A percentile compares a stretch with the other conserved stretches of the same genome.
phyloP scores from a whole-genome alignment of 208 protist genomes.

The Lotmaria passim region DNA sequence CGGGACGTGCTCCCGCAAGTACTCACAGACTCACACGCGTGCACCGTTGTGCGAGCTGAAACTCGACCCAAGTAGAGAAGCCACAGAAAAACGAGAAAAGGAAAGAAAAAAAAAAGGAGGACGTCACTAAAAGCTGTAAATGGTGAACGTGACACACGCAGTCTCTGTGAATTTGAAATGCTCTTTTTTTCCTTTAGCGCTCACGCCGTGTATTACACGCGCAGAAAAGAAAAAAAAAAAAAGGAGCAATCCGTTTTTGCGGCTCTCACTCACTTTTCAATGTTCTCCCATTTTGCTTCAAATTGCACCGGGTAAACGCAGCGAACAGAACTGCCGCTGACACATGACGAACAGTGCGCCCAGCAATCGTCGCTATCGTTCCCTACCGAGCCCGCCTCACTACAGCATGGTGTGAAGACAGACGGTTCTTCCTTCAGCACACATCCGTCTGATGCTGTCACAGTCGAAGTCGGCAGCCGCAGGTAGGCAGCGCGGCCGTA shows the following conservation, averaged over 20 bases:
- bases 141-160: too few relatives aligned
- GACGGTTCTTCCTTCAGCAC: slow-evolving; percentile 6
- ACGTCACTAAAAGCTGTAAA: too few relatives aligned
- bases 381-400: neutral
- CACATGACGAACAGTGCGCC: slow-evolving; percentile 1
- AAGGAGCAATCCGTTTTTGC: too few relatives aligned
- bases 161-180: too few relatives aligned
- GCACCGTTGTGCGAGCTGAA: too few relatives aligned
- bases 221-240: too few relatives aligned
- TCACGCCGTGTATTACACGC: too few relatives aligned
- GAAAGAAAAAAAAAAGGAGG: neutral
- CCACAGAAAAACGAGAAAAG: neutral
- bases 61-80: neutral
- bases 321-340: neutral
- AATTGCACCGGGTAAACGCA: neutral
- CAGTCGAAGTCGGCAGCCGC: neutral
- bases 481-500: slow-evolving; percentile 13
- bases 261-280: too few relatives aligned
- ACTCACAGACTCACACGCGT: too few relatives aligned
- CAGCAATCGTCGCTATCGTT: neutral
- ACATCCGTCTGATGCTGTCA: too few relatives aligned
- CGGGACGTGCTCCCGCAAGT: too few relatives aligned
- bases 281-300: neutral
- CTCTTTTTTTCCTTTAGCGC: too few relatives aligned
- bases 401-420: neutral